phyloP scores from a whole-genome alignment of 2,329 filamentous ascomycete species.

The Trichoderma atroviride region DNA sequence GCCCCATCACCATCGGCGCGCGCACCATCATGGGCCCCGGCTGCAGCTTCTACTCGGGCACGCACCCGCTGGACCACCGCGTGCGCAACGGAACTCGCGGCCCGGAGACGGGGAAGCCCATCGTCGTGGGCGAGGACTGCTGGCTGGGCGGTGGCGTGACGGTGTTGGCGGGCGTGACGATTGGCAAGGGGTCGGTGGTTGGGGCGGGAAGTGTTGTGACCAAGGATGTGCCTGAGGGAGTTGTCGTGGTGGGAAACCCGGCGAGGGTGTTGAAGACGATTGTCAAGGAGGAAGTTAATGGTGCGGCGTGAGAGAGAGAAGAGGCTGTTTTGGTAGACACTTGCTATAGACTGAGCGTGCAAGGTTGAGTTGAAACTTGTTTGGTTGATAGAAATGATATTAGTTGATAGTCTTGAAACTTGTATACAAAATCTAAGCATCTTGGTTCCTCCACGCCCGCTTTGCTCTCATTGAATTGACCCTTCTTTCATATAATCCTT shows the following conservation, averaged over 20 bases:
- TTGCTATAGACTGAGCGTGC: neutral
- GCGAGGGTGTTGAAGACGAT: conserved; percentile 58
- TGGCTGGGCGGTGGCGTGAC: conserved; percentile 75
- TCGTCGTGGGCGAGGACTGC: conserved; percentile 78
- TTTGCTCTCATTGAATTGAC: neutral
- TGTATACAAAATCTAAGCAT: neutral
- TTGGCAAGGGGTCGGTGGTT: conserved; percentile 73
- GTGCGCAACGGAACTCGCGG: conserved; percentile 74
- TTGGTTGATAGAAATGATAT: neutral
- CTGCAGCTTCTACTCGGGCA: conserved; percentile 73
- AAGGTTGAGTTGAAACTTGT: neutral
- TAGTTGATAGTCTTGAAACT: neutral
- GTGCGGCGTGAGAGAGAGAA: neutral
- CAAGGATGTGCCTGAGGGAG: conserved; percentile 65
- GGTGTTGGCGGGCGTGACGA: conserved; percentile 75
- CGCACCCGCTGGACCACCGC: conserved; percentile 75
- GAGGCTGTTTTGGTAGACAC: neutral
- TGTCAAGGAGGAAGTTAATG: conserved; percentile 29
- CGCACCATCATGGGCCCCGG: conserved; percentile 80
- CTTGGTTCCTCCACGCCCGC: neutral
- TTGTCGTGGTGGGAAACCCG: conserved; percentile 68
- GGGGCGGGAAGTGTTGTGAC: conserved; percentile 85
- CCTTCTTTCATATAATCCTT: conserved; percentile 18
- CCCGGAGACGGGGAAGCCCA: conserved; percentile 73
- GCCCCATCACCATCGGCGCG: conserved; percentile 71